phyloP scores from a whole-genome alignment of 495 filamentous ascomycete genomes.

The Hypoxylon fragiforme region DNA sequence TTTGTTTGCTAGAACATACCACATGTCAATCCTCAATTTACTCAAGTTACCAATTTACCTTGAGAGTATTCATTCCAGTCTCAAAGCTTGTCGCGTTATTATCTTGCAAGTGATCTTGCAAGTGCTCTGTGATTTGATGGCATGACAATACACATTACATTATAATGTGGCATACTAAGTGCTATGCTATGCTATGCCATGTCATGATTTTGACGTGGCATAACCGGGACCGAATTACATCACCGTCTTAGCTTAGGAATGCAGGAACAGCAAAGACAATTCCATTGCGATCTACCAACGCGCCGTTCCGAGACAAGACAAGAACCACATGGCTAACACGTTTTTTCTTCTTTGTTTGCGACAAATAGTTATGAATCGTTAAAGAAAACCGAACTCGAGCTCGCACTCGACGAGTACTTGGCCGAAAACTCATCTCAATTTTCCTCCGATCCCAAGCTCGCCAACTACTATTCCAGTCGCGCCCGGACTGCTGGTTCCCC shows the following conservation, averaged over 20 bases:
- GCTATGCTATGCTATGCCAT: background rate
- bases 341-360: conserved; percentile 25
- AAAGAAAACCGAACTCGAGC: conserved; percentile 82
- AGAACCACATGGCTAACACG: conserved; percentile 35
- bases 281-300: conserved; percentile 8
- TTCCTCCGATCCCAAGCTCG: conserved; percentile 63
- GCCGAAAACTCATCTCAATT: conserved; percentile 64
- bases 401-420: conserved; percentile 74
- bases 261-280: conserved; percentile 17
- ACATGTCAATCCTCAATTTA: conserved; percentile 12
- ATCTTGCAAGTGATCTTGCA: background rate
- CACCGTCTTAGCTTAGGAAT: conserved; percentile 21
- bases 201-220: background rate
- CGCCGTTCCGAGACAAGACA: conserved; percentile 23
- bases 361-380: conserved; percentile 64
- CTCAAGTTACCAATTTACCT: no score
- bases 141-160: no score
- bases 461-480: conserved; percentile 75
- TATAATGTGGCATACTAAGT: no score
- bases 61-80: no score
- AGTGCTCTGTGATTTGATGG: background rate
- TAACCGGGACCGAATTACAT: conserved; percentile 16
- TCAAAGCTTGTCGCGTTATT: conserved; percentile 1
- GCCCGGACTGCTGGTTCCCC: conserved; percentile 64
- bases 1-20: no score